Conservation (phyloP, 768 basidiomycete genomes). For the Boletus sp. region DNA sequence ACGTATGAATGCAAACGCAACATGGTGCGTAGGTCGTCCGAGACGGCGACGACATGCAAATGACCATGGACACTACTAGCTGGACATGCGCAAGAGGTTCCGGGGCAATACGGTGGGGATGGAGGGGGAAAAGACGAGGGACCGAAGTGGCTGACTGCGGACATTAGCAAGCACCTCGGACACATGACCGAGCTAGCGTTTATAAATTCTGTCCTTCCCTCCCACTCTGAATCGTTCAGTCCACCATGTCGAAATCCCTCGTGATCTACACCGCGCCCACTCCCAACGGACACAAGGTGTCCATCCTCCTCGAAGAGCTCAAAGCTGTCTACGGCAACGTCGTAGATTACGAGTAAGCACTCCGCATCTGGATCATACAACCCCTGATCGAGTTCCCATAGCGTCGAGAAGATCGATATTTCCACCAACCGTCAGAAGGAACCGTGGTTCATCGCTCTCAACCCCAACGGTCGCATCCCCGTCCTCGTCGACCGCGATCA, state of each 20-base stretch:
- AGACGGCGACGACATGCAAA: not conserved
- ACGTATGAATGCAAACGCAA: conserved; percentile 90
- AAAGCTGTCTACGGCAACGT: conserved; percentile 46
- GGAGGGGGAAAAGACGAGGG: conserved; percentile 26
- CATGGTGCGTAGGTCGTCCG: conserved; percentile 53
- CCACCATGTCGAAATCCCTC: conserved; percentile 26
- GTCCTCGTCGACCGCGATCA: conserved; percentile 60
- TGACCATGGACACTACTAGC: conserved; percentile 35
- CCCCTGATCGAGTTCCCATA: conserved; percentile 23
- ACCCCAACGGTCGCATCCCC: conserved; percentile 75
- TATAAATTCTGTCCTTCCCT: conserved; percentile 11
- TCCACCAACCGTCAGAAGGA: conserved; percentile 74
- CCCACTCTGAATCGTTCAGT: not conserved
- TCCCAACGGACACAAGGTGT: conserved; percentile 55
- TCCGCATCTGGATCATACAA: not conserved
- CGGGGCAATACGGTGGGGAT: conserved; percentile 67
- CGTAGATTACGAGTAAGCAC: conserved; percentile 50
- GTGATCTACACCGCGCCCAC: conserved; percentile 43
- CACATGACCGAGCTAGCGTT: conserved; percentile 11
- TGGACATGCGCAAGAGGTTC: conserved; percentile 85
- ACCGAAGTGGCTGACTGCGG: conserved; percentile 11
- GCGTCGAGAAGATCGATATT: conserved; percentile 55
- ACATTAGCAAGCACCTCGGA: conserved; percentile 19
- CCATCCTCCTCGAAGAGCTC: conserved; percentile 64
- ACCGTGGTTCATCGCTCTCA: conserved; percentile 72